Base-by-base conservation (phyloP, 2,329 filamentous ascomycete genomes). In the Arachnomyces sp. region DNA sequence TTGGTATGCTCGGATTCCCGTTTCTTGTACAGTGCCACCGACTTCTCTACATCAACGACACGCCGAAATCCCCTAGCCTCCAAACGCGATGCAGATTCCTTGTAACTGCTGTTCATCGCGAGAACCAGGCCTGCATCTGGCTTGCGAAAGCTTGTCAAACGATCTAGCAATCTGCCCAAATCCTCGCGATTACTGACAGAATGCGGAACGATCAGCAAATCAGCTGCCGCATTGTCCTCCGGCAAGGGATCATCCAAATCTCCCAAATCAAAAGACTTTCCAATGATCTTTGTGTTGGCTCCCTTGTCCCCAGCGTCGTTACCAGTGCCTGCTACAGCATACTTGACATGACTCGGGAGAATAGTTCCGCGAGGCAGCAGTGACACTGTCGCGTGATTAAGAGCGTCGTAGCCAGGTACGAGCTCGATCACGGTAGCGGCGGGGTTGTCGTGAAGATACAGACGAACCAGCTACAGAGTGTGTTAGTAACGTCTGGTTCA, bases 171-270 rank as follows among this genome's bases (percentile, higher is more conserved):
- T 4, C 15, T 29, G 34, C 15, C 34, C 34, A 37, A 37, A n/a
- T 37, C 34, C 34, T 37, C 34, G 15, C 1, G 12, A 37, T 11
- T 29, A n/a, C 34, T 15, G 34, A 37, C 18, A 8, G 34, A 29
- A 12, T 37, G 34, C 9, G 34, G 34, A 37, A 37, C 18, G 34
- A 37, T 18, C 4, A 37, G 34, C 34, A 37, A 25, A 37, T 37
- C 34, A 11, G 34, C 34, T 15, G 34, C 3, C 9, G 25, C 15
- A 29, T 28, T 7, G 34, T 37, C 34, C 1, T 14, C 15, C 12
- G 34, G 34, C 18, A 37, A 37, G 34, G 34, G 34, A n/a, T 37
- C 34, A 30, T 37, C 25, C 9, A 7, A 11, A 37, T 29, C 9
- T 14, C 34, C 34, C 17, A 37, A 15, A 3, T n/a, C 11, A 15